phyloP scores from a whole-genome alignment of 768 basidiomycete species.

The Leccinum aurantiacum region DNA sequence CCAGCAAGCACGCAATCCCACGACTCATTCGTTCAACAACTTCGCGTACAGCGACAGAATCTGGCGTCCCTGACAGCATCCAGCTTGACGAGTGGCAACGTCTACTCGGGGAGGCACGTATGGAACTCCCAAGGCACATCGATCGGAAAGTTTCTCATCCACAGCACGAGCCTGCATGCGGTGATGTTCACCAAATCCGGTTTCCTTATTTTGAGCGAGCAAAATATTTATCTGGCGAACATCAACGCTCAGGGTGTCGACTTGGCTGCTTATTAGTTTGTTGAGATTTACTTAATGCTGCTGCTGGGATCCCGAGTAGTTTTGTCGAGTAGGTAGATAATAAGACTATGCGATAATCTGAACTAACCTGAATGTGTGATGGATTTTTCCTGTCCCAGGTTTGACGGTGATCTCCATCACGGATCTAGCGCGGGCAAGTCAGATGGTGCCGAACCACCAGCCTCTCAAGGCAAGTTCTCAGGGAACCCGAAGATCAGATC shows the following conservation, averaged over 20 bases:
- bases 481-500: not conserved
- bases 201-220: constrained; percentile 40
- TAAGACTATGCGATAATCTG: not conserved
- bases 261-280: constrained; percentile 1
- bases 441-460: too few species aligned
- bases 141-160: constrained; percentile 24
- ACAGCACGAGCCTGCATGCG: constrained; percentile 32
- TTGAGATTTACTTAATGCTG: not conserved
- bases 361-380: not conserved
- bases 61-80: constrained; percentile 65
- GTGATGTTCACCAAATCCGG: constrained; percentile 40
- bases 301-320: too few species aligned
- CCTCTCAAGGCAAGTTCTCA: too few species aligned
- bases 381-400: not conserved
- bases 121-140: constrained; percentile 54
- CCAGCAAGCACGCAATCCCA: constrained; percentile 29
- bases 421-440: not conserved
- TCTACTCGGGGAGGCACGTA: constrained; percentile 61
- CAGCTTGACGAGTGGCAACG: constrained; percentile 64
- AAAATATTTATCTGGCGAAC: constrained; percentile 37
- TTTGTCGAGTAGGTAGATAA: not conserved
- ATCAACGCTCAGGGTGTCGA: constrained; percentile 31
- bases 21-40: constrained; percentile 52
- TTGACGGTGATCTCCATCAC: too few species aligned
- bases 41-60: constrained; percentile 58